Base-by-base conservation (phyloP, 345 rosid genomes). In the Salix udensis region DNA sequence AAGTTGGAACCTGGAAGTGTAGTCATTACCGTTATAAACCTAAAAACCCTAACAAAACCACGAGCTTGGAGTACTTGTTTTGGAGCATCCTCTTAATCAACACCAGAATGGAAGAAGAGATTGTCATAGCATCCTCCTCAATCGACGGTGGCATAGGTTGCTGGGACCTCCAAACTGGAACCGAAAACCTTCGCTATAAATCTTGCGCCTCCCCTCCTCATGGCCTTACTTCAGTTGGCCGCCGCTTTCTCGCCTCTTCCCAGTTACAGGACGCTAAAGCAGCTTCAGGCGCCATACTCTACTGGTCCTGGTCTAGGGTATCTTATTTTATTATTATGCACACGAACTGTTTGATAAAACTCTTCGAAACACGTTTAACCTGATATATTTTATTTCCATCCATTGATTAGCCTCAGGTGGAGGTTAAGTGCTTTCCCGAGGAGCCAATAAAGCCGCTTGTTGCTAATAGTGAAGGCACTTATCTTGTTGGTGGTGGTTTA, bases 241-340 rank as follows among this genome's bases (percentile, higher is more conserved):
- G 73, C 21, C 85, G 88, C 31, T 77, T 92, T 82, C 76, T 92
- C 40, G 98, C 91, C 77, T 85, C 93, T 73, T 88, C 97, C 48
- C 97, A 92, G 88, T 87, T 88, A 40, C 89, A 88, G 12, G 88
- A 87, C 12, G 79, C 87, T 53, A 80, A 88, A 4, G 86, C 91
- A 62, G 55, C 91, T 12, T 88, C 91, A 26, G 97, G 97, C 72
- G 84, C 90, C 48, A 77, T 89, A 31, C 83, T 86, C 74, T 95
- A 84, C 84, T 91, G 94, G 97, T 87, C 91, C n/a, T 93, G 94
- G 92, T 81, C 65, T 53, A 90, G 86, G 91, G 91, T 92, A 65
- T 65, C 2, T 6, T 39, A 65, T 23, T 18, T 7, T 24, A n/a
- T n/a, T 36, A 1, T 39, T 53, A 4, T 61, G 10, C 40, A 67